A percentile compares a stretch with the other conserved stretches of the same genome.
Evolutionary conservation across 768 basidiomycete genomes (phyloP).

Genomic region (Pleurotus eryngii): DNA sequence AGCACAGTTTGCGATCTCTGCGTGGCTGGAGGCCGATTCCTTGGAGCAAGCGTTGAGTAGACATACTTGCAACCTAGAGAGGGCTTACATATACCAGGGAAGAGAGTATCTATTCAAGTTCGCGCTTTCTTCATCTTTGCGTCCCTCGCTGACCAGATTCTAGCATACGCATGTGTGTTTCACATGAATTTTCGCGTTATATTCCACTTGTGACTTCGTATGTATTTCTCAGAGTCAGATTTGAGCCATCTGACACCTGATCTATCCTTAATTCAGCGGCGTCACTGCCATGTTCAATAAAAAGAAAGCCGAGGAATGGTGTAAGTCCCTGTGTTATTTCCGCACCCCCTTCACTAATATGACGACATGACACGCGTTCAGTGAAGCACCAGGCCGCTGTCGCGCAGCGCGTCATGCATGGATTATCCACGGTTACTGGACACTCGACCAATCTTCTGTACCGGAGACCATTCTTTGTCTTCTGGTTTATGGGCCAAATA

Average conservation of each 20-base stretch:
- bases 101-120: slow-evolving; percentile 79
- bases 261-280: slow-evolving; percentile 27
- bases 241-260: not conserved
- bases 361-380: slow-evolving; percentile 21
- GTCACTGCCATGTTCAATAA: slow-evolving; percentile 46
- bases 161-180: slow-evolving; percentile 69
- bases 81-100: slow-evolving; percentile 65
- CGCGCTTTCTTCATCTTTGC: slow-evolving; percentile 20
- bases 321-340: slow-evolving; percentile 37
- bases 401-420: slow-evolving; percentile 56
- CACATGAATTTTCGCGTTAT: slow-evolving; percentile 64
- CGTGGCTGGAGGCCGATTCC: slow-evolving; percentile 68
- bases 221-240: slow-evolving; percentile 13
- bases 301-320: slow-evolving; percentile 63
- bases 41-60: slow-evolving; percentile 60
- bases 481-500: slow-evolving; percentile 77
- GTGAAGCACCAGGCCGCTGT: slow-evolving; percentile 61
- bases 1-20: slow-evolving; percentile 59
- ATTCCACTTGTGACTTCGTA: slow-evolving; percentile 59
- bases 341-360: not conserved
- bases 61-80: slow-evolving; percentile 67
- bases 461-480: slow-evolving; percentile 62
- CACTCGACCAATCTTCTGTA: slow-evolving; percentile 45
- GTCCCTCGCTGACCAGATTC: slow-evolving; percentile 10
- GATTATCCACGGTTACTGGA: slow-evolving; percentile 60